A percentile compares a stretch with the other conserved stretches of the same genome.
Conservation (phyloP, 2,329 filamentous ascomycete species). For the Fusarium nygamai region DNA sequence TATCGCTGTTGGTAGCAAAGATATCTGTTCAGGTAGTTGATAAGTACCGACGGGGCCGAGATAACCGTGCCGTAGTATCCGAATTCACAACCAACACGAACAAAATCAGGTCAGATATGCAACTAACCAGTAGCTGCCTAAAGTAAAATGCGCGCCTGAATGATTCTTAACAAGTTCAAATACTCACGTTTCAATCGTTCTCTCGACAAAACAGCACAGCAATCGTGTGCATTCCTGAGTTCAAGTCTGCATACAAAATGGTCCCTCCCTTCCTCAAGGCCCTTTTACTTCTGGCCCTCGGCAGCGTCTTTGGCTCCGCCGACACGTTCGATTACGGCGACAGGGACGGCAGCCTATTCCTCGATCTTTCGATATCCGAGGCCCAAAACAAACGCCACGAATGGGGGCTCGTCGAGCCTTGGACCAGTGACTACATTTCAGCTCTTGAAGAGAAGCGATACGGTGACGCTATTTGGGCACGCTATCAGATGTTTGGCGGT, state of each 20-base stretch:
- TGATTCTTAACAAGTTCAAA: neutral
- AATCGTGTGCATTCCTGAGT: fast-evolving
- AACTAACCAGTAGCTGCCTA: neutral
- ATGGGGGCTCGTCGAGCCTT: neutral
- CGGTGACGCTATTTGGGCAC: neutral
- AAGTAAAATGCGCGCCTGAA: neutral
- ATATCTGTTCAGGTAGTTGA: neutral
- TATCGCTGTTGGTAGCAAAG: neutral
- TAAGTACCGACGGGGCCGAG: neutral
- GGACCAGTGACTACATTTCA: neutral
- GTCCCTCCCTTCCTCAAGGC: neutral
- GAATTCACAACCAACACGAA: neutral
- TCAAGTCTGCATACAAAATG: too few species aligned
- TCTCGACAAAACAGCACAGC: fast-evolving
- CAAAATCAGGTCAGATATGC: neutral
- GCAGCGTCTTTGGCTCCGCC: neutral
- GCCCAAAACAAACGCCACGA: neutral
- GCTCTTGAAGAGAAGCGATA: neutral
- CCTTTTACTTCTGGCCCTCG: neutral
- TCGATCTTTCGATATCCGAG: neutral
- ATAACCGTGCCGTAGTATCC: neutral
- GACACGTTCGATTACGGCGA: neutral
- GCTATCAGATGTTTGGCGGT: neutral
- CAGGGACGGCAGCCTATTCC: neutral
- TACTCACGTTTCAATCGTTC: neutral